Conservation (phyloP, 192 early-diverging fungal genomes). For the Funneliformis mosseae region DNA sequence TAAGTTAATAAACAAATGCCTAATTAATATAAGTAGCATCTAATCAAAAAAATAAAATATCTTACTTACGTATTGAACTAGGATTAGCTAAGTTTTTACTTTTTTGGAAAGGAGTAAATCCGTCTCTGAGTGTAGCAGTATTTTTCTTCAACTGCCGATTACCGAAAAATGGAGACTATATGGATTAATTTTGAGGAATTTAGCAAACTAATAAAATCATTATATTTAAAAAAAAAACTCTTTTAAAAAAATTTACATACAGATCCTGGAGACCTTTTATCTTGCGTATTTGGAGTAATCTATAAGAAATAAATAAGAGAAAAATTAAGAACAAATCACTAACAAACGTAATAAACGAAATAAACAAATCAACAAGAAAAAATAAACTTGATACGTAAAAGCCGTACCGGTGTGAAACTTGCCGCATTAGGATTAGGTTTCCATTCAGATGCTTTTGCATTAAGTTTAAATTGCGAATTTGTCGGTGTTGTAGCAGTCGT, state of each 20-base stretch:
- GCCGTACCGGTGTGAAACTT: slow-evolving; percentile 67
- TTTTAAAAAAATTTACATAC: slow-evolving; percentile 18
- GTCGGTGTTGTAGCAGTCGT: slow-evolving; percentile 1
- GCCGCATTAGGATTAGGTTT: slow-evolving; percentile 74
- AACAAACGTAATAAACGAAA: slow-evolving; percentile 4
- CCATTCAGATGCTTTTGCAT: slow-evolving; percentile 73
- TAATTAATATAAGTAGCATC: background rate
- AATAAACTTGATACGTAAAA: slow-evolving; percentile 9
- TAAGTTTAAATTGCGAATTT: slow-evolving; percentile 61
- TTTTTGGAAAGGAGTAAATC: slow-evolving; percentile 51
- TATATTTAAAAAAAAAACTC: background rate
- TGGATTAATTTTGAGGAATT: background rate
- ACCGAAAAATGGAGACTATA: slow-evolving; percentile 38
- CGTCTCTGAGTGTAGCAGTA: slow-evolving; percentile 38
- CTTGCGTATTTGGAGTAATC: slow-evolving; percentile 22
- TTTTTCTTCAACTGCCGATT: slow-evolving; percentile 39
- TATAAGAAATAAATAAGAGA: slow-evolving; percentile 27
- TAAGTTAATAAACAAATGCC: background rate
- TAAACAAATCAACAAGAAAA: slow-evolving; percentile 19
- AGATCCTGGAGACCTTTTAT: slow-evolving; percentile 30
- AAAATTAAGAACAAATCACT: slow-evolving; percentile 38
- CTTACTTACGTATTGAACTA: slow-evolving; percentile 43
- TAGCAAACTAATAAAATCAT: background rate
- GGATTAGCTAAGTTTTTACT: slow-evolving; percentile 42
- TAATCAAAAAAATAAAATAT: background rate